A percentile compares a stretch with the other conserved stretches of the same genome.
Evolutionary conservation across 2,329 filamentous ascomycete genomes (phyloP).

Genomic region (Pyrenochaeta sp.): DNA sequence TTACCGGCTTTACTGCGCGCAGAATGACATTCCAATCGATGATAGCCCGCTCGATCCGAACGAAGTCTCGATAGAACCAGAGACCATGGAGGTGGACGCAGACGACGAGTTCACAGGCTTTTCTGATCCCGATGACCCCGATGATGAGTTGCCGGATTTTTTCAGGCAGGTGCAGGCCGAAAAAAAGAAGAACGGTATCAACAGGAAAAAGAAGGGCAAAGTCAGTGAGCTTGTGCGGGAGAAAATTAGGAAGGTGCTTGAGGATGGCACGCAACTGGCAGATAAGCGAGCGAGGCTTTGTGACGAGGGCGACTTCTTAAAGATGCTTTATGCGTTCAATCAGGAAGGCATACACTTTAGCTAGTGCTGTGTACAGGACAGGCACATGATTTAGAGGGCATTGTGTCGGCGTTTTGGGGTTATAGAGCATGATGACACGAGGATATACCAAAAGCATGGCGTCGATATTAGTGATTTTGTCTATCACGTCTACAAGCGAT

Average conservation of each 20-base stretch:
- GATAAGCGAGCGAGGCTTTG: slow-evolving; percentile 86
- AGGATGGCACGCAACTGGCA: slow-evolving; percentile 79
- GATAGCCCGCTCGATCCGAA: slow-evolving; percentile 56
- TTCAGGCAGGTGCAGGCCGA: slow-evolving; percentile 72
- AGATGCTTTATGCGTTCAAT: slow-evolving; percentile 83
- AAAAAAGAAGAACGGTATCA: slow-evolving; percentile 62
- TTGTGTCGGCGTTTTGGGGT: slow-evolving; percentile 25
- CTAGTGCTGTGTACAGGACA: slow-evolving; percentile 42
- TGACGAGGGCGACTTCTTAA: slow-evolving; percentile 91
- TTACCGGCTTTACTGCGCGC: slow-evolving; percentile 88
- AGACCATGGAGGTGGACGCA: slow-evolving; percentile 58
- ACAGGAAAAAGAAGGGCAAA: slow-evolving; percentile 77
- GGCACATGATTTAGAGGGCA: background rate
- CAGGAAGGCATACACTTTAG: slow-evolving; percentile 93
- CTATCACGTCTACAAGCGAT: background rate
- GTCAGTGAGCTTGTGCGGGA: slow-evolving; percentile 82
- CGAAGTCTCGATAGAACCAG: slow-evolving; percentile 50
- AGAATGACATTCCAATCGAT: slow-evolving; percentile 81
- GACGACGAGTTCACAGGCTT: slow-evolving; percentile 59
- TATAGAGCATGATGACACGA: slow-evolving; percentile 22
- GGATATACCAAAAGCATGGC: slow-evolving; percentile 33
- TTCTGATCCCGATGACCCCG: slow-evolving; percentile 64
- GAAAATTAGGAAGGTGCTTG: slow-evolving; percentile 86
- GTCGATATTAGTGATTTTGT: background rate
- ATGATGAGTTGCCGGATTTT: slow-evolving; percentile 81